These are phyloP conservation scores for Rhodotorula sphaerocarpa DNA, from an alignment of 768 basidiomycete species.

Conservation along the genomic window DNA sequence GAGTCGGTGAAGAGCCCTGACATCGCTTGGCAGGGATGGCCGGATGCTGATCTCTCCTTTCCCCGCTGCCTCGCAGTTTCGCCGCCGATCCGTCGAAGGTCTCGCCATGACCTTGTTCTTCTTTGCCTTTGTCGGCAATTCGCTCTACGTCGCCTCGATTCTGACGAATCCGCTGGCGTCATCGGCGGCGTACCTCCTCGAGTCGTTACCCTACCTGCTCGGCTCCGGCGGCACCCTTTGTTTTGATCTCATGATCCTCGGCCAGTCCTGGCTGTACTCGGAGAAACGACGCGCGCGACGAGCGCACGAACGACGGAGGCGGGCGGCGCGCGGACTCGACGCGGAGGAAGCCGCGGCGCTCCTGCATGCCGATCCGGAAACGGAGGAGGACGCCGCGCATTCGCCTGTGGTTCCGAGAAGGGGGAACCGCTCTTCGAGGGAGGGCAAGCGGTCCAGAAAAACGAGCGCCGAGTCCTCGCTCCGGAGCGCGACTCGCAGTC, in stretches of 20 bases:
- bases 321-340: background rate
- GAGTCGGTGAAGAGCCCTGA: conserved; percentile 43
- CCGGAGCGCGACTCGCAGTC: conserved; percentile 2
- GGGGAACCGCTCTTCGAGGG: background rate
- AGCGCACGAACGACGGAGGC: conserved; percentile 4
- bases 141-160: conserved; percentile 59
- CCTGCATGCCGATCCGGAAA: background rate
- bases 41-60: too few relatives aligned
- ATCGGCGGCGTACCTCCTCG: conserved; percentile 33
- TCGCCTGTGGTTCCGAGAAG: too few relatives aligned
- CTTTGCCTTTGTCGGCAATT: conserved; percentile 87
- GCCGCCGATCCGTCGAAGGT: conserved; percentile 52
- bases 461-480: background rate
- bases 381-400: background rate
- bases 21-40: too few relatives aligned
- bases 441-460: conserved; percentile 1
- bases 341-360: conserved; percentile 21
- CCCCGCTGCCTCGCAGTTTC: conserved; percentile 32
- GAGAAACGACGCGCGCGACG: conserved; percentile 10
- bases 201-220: conserved; percentile 55
- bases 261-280: conserved; percentile 69
- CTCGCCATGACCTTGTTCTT: conserved; percentile 88
- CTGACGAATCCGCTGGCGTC: conserved; percentile 60
- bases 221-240: conserved; percentile 87
- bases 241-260: conserved; percentile 85